phyloP scores from a whole-genome alignment of 306 rosid genomes.

The Aeschynomene evenia region DNA sequence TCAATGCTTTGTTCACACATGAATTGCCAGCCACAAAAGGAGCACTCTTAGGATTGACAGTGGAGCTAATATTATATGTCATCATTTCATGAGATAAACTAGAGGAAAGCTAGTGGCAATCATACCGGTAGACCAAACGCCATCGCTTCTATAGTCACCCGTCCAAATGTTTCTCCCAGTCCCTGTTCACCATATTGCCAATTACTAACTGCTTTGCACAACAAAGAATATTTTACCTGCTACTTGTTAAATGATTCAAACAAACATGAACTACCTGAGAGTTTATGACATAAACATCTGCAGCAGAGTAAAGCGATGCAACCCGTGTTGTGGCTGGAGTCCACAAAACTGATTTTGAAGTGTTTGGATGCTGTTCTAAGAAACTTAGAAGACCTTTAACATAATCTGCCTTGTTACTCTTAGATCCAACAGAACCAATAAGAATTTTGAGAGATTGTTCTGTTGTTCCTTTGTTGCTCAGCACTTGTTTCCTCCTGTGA shows the following conservation, averaged over 20 bases:
- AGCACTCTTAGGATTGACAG: background rate
- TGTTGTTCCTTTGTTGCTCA: conserved; percentile 35
- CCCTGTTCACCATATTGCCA: conserved; percentile 61
- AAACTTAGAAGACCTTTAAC: conserved; percentile 70
- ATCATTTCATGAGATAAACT: background rate
- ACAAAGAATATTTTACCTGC: background rate
- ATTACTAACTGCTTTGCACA: conserved; percentile 27
- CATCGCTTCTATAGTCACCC: conserved; percentile 94
- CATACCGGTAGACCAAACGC: conserved; percentile 95
- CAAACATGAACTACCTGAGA: conserved; percentile 69
- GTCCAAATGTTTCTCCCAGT: conserved; percentile 89
- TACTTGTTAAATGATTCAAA: background rate
- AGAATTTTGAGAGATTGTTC: conserved; percentile 63
- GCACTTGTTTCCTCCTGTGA: conserved; percentile 42
- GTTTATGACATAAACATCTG: conserved; percentile 88
- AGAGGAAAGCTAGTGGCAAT: conserved; percentile 14
- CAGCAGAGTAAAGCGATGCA: conserved; percentile 90
- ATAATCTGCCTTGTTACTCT: conserved; percentile 88
- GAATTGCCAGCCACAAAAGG: background rate
- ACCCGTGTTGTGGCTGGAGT: conserved; percentile 85
- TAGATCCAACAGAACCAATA: conserved; percentile 92
- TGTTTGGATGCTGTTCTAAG: conserved; percentile 67
- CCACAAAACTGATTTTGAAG: conserved; percentile 85
- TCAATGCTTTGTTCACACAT: background rate
- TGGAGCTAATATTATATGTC: background rate